phyloP scores from a whole-genome alignment of 2,329 filamentous ascomycete genomes.

The Alternaria tenuissima region DNA sequence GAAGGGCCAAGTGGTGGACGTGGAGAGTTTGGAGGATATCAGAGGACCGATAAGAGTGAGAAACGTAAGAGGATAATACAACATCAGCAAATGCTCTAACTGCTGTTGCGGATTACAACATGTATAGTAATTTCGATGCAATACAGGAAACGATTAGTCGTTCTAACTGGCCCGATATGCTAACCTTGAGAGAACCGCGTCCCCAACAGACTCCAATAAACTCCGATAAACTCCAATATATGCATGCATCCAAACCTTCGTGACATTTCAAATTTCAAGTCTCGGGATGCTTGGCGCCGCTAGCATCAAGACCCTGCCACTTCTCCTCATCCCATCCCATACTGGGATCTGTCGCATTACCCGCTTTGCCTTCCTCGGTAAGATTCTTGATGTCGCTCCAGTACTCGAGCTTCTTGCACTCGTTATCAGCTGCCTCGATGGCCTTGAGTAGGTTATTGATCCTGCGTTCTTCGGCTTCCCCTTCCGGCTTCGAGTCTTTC shows the following conservation, averaged over 20 bases:
- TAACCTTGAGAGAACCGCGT: conserved; percentile 9
- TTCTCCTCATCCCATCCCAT: conserved; percentile 48
- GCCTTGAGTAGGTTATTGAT: conserved; percentile 77
- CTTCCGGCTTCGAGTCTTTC: conserved; percentile 52
- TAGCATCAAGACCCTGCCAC: conserved; percentile 51
- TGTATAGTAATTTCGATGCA: conserved; percentile 9
- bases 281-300: conserved; percentile 45
- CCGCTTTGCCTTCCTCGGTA: conserved; percentile 48
- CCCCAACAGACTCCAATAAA: not conserved
- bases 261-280: not conserved
- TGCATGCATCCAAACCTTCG: conserved; percentile 3
- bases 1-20: conserved; percentile 53
- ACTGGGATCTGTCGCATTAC: conserved; percentile 41
- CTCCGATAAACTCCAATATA: conserved; percentile 12
- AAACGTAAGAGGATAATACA: conserved; percentile 13
- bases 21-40: conserved; percentile 48
- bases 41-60: conserved; percentile 59
- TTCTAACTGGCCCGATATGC: conserved; percentile 8
- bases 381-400: conserved; percentile 75
- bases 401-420: conserved; percentile 82
- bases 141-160: conserved; percentile 8
- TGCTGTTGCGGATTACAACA: conserved; percentile 12
- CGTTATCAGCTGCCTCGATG: conserved; percentile 77
- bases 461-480: conserved; percentile 59
- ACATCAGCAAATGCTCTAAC: not conserved